Conservation (phyloP, 2,329 filamentous ascomycete species). For the Coniochaeta hoffmannii region DNA sequence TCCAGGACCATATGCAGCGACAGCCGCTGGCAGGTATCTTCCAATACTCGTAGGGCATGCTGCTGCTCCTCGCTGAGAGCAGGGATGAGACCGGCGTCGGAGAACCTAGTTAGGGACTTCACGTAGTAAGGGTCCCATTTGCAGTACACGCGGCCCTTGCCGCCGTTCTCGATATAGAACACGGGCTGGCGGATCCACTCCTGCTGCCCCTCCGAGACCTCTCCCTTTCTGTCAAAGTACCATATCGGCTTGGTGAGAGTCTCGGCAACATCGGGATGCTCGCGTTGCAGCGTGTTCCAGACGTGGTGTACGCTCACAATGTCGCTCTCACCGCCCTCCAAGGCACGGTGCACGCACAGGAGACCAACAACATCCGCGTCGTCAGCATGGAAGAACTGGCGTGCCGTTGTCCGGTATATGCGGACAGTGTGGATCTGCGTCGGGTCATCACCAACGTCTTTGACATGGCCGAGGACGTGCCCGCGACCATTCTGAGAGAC, state of each 20-base stretch:
- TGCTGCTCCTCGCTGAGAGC: conserved; percentile 61
- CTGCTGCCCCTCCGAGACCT: conserved; percentile 66
- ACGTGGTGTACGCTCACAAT: conserved; percentile 72
- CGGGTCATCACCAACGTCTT: conserved; percentile 77
- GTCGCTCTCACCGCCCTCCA: conserved; percentile 78
- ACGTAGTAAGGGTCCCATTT: conserved; percentile 93
- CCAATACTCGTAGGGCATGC: conserved; percentile 61
- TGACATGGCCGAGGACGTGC: conserved; percentile 83
- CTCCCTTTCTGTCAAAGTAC: conserved; percentile 91
- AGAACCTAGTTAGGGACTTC: conserved; percentile 67
- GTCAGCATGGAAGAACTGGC: conserved; percentile 81
- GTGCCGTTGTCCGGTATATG: conserved; percentile 82
- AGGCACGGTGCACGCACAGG: conserved; percentile 69
- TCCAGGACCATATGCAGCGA: conserved; percentile 81
- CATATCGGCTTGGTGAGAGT: conserved; percentile 70
- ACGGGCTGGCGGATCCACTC: conserved; percentile 66
- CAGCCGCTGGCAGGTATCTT: conserved; percentile 66
- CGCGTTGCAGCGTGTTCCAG: conserved; percentile 69
- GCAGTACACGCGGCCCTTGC: conserved; percentile 61
- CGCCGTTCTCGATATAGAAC: conserved; percentile 67
- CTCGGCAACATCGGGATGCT: conserved; percentile 72
- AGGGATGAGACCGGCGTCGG: conserved; percentile 64
- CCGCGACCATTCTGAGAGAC: conserved; percentile 79
- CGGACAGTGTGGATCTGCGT: conserved; percentile 78
- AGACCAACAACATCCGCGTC: conserved; percentile 78